phyloP scores from a whole-genome alignment of 169 alveolate genomes.

The Plasmodium fragile region DNA sequence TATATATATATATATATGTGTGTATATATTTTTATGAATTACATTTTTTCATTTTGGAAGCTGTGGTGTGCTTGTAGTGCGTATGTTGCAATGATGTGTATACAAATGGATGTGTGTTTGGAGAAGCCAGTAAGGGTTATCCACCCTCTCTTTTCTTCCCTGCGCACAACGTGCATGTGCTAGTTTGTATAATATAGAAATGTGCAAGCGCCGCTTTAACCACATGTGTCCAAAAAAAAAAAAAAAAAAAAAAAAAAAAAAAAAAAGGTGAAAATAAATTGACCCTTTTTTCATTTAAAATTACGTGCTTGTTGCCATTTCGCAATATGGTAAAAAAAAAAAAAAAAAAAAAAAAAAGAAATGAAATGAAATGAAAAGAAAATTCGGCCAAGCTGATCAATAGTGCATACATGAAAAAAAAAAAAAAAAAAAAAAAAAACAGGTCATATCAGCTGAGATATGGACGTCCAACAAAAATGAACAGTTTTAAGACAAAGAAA shows the following conservation, averaged over 20 bases:
- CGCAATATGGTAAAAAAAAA: background rate
- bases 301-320: background rate
- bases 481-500: background rate
- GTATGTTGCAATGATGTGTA: background rate
- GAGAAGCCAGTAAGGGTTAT: background rate
- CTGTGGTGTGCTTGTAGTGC: background rate
- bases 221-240: background rate
- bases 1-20: background rate
- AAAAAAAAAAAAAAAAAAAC: background rate
- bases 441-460: background rate
- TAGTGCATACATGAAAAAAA: background rate
- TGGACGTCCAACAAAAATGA: background rate
- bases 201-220: background rate
- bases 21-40: background rate
- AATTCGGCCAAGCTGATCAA: background rate
- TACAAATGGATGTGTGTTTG: background rate
- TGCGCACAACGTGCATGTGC: background rate
- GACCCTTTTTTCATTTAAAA: background rate
- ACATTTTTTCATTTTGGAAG: background rate
- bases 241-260: background rate
- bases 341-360: no score
- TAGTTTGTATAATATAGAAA: background rate
- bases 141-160: background rate
- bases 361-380: no score
- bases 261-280: slow-evolving; percentile 46